These are phyloP conservation scores for Fusarium miscanthi DNA, from an alignment of 2,329 filamentous ascomycete genomes.

Conservation along the genomic window DNA sequence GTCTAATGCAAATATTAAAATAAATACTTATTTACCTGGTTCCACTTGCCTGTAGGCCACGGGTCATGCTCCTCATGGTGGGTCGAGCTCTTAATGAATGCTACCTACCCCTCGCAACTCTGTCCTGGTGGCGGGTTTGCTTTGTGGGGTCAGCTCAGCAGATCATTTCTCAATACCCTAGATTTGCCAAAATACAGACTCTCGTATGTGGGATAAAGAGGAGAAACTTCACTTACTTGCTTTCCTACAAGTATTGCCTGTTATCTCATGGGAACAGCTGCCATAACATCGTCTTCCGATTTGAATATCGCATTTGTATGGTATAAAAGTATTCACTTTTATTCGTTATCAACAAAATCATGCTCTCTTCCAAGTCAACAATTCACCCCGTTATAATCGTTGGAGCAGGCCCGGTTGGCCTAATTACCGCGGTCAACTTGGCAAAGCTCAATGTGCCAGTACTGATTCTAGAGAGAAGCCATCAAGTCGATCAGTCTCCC, in stretches of 20 bases:
- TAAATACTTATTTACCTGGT: not conserved
- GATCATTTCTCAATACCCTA: not conserved
- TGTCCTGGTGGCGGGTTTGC: not conserved
- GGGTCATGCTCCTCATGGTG: not conserved
- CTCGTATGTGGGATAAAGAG: not conserved
- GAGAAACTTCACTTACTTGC: not conserved
- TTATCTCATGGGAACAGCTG: too few relatives aligned
- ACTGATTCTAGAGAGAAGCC: not conserved
- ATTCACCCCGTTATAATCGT: not conserved
- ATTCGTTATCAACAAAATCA: too few relatives aligned
- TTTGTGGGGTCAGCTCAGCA: not conserved
- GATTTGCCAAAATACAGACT: not conserved
- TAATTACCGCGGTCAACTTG: not conserved
- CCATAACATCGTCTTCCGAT: too few relatives aligned
- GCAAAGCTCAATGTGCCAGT: not conserved
- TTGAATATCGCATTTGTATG: accelerated
- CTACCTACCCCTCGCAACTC: not conserved
- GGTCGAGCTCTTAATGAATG: not conserved
- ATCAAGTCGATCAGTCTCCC: not conserved
- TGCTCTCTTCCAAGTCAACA: not conserved
- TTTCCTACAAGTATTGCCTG: not conserved
- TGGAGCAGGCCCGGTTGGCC: not conserved
- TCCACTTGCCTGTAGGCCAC: not conserved
- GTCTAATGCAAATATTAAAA: not conserved
- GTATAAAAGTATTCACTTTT: not conserved